Percentiles rank a stretch among this genome's conserved stretches.
Conservation (phyloP, 495 filamentous ascomycete genomes). For the Penicillium canariense region DNA sequence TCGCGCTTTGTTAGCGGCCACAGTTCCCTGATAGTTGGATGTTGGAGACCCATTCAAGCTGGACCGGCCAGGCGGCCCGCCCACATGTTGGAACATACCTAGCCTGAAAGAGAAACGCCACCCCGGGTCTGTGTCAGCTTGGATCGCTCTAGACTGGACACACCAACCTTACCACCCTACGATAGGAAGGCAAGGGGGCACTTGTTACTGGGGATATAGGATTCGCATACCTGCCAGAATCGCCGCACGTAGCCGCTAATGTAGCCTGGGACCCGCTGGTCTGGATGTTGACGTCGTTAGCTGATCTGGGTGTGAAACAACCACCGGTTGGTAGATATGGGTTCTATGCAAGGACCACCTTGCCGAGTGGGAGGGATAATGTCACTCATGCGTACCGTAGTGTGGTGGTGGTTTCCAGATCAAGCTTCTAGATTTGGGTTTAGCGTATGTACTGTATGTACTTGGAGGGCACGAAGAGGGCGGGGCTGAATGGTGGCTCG, state of each 20-base stretch:
- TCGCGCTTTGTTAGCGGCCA: background rate
- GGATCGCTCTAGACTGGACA: slow-evolving; percentile 6
- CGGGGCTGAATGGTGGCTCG: background rate
- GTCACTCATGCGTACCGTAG: slow-evolving; percentile 61
- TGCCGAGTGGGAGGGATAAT: background rate
- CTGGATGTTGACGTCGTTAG: slow-evolving; percentile 40
- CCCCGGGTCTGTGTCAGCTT: slow-evolving; percentile 11
- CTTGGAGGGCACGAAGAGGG: background rate
- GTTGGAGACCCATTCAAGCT: background rate
- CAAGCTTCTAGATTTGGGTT: slow-evolving; percentile 61
- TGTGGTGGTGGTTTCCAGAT: slow-evolving; percentile 99
- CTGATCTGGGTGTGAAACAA: background rate
- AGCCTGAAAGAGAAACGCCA: slow-evolving; percentile 26
- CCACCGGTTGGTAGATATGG: background rate
- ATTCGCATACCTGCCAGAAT: slow-evolving; percentile 79
- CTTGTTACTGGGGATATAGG: background rate
- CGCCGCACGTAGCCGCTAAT: slow-evolving; percentile 91
- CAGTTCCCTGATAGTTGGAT: background rate
- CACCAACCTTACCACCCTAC: background rate
- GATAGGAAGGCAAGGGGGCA: background rate
- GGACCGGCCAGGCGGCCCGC: background rate
- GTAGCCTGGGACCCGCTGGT: slow-evolving; percentile 83
- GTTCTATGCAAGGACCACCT: background rate
- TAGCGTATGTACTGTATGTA: background rate
- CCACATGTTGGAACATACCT: slow-evolving; percentile 22